Evolutionary conservation across 768 basidiomycete species (phyloP), one percentile per base, ranked within the genome.

Genomic region (Xerocomellus dryophilus): DNA sequence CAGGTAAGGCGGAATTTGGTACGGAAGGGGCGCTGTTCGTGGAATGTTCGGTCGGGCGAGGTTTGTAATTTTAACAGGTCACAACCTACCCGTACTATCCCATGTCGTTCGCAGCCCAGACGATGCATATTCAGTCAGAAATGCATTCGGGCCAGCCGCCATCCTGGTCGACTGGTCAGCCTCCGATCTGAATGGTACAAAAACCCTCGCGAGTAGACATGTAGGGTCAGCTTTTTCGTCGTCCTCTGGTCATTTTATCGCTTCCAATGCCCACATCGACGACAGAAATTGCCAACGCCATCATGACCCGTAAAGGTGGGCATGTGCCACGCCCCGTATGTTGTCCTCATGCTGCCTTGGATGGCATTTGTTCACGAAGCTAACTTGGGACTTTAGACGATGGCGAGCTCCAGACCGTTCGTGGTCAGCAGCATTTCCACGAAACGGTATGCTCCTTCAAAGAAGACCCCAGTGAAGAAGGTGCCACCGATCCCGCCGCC

Each of bases 341-440:
- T 50, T 18, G 18, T 32, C 23, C 25, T 7, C 4, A 4, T 36
- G 9, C 14, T 43, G 25, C 25, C 25, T 25, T 25, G 25, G 8
- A 27, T 25, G 14, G 1, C 2, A 17, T 17, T 23, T 14, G 4
- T 34, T 35, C n/a, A 32, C 11, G 32, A 14, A 5, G 15, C 9
- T 35, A 5, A 53, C 23, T 5, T 18, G 5, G 14, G 4, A 12
- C 17, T 5, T 7, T 32, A 53, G 51, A 8, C 11, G 31, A 34
- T 25, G 51, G 23, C 32, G 17, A 36, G 8, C 6, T 15, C 18
- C 1, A 58, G 9, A n/a, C 50, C 54, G 5, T 64, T 64, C 17
- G 59, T 61, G 20, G 59, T 63, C 7, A 17, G 27, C 8, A 43
- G 47, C 10, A 1, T 56, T 0, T 14, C 29, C 21, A 44, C 50